A percentile compares a stretch with the other conserved stretches of the same genome.
These are phyloP conservation scores for Ganoderma boninense DNA, from an alignment of 1,284 basidiomycete species.

Conservation along the genomic window DNA sequence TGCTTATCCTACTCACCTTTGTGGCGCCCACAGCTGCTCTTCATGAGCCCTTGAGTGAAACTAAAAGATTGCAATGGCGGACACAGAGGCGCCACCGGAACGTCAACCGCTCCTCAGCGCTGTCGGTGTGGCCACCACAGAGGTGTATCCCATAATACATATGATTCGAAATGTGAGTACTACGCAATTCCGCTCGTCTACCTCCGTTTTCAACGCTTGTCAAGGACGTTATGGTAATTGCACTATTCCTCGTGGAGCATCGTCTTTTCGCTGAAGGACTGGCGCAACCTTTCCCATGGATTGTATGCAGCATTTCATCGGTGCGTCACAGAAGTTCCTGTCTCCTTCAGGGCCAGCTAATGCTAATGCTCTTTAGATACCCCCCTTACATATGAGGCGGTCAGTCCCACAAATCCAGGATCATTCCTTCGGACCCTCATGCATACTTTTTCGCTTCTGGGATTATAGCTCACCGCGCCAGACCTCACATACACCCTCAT, in stretches of 20 bases:
- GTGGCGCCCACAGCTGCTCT: neutral
- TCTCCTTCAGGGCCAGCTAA: constrained; percentile 20
- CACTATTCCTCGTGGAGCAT: neutral
- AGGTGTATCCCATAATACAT: constrained; percentile 80
- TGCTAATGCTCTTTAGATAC: constrained; percentile 58
- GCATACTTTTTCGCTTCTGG: neutral
- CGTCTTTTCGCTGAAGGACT: neutral
- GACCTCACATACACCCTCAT: constrained; percentile 91
- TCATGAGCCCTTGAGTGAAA: constrained; percentile 21
- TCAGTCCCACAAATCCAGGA: constrained; percentile 41
- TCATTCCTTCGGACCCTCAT: neutral
- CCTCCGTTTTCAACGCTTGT: constrained; percentile 15
- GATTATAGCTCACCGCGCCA: constrained; percentile 72
- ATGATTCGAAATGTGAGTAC: constrained; percentile 65
- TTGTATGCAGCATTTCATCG: constrained; percentile 63
- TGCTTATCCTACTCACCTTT: neutral
- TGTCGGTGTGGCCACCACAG: constrained; percentile 58
- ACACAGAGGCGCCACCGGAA: constrained; percentile 32
- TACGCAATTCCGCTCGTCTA: constrained; percentile 6
- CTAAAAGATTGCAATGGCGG: constrained; percentile 24
- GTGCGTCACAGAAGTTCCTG: constrained; percentile 43
- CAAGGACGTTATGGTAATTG: constrained; percentile 68
- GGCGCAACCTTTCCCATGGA: neutral
- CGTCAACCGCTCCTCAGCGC: constrained; percentile 49
- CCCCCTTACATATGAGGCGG: constrained; percentile 78